A percentile compares a stretch with the other conserved stretches of the same genome.
Conservation (phyloP, 768 basidiomycete species). For the Porpolomopsis calyptriformis region DNA sequence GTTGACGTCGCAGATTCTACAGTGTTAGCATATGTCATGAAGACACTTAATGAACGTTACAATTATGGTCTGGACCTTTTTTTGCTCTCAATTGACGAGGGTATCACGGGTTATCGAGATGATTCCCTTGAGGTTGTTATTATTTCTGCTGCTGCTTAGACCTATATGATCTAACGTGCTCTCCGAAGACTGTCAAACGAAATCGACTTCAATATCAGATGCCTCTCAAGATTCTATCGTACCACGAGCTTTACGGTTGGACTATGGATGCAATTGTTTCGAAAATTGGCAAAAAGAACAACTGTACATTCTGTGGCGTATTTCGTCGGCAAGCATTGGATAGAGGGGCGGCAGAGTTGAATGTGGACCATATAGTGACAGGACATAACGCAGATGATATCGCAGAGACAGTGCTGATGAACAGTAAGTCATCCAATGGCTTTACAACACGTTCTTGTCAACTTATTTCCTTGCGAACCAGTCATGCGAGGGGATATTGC, state of each 20-base stretch:
- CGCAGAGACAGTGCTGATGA: constrained; percentile 98
- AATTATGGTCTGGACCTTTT: constrained; percentile 85
- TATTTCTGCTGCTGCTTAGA: neutral
- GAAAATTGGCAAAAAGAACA: constrained; percentile 94
- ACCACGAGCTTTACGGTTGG: constrained; percentile 97
- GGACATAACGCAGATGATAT: constrained; percentile 99
- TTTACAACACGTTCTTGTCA: neutral
- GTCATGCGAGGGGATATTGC: constrained; percentile 98
- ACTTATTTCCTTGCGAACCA: constrained; percentile 23
- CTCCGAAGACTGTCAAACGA: constrained; percentile 80
- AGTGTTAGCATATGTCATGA: constrained; percentile 95
- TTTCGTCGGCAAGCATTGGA: constrained; percentile 95
- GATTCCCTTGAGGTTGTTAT: constrained; percentile 79
- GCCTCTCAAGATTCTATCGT: constrained; percentile 92
- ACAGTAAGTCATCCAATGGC: constrained; percentile 49
- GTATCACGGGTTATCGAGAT: constrained; percentile 95
- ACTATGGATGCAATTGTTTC: constrained; percentile 96
- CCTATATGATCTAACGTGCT: neutral
- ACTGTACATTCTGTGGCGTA: constrained; percentile 98
- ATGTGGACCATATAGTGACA: constrained; percentile 95
- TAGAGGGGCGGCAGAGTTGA: constrained; percentile 78
- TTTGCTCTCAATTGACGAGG: constrained; percentile 94
- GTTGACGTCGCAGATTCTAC: constrained; percentile 66
- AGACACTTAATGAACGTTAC: constrained; percentile 87
- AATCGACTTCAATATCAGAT: constrained; percentile 94